Evolutionary conservation across 768 basidiomycete species (phyloP), one percentile per base, ranked within the genome.

Genomic region (Trametes maxima): DNA sequence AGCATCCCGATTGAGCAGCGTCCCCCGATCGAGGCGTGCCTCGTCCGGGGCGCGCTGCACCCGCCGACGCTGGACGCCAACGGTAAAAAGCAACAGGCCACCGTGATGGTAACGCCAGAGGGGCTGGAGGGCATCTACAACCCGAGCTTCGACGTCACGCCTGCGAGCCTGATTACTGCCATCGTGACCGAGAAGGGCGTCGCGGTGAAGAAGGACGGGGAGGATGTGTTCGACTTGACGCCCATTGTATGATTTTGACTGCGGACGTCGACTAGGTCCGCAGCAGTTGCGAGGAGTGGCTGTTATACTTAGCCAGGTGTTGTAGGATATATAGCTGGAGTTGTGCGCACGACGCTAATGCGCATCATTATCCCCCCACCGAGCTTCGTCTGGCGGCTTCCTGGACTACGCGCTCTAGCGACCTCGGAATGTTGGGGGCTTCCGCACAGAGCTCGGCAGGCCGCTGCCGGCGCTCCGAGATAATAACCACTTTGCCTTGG

Each of bases 101-200:
- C 89, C 45, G 90, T 95, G 13, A 85, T 94, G 82, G 85, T 95
- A 63, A 94, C 94, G 0, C 94, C 95, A 0, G 79, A 83, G 46
- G 76, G 69, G 12, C 58, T 72, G 25, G 70, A 74, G 19, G 73
- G 75, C 7, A 84, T 93, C 42, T 96, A 95, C 73, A 98, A 97
- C 73, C 95, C 96, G 1, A 93, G 92, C 64, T 98, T 98, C 74
- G 96, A 98, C 71, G 94, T 98, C 16, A 98, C 96, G 0, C 95
- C 95, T 0, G 93, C 95, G 2, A 89, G 91, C 60, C 78, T 98
- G 44, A 97, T 98, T 64, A 91, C 88, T n/a, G 92, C 91, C 33
- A 90, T 98, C 52, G 94, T 95, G 13, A 98, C 95, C 2, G 96
- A 98, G 77, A 94, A 90, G 67, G 95, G 96, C 7, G 94, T 97